Base-by-base conservation (phyloP, 2,329 filamentous ascomycete species). In the Fusarium ambrosium region DNA sequence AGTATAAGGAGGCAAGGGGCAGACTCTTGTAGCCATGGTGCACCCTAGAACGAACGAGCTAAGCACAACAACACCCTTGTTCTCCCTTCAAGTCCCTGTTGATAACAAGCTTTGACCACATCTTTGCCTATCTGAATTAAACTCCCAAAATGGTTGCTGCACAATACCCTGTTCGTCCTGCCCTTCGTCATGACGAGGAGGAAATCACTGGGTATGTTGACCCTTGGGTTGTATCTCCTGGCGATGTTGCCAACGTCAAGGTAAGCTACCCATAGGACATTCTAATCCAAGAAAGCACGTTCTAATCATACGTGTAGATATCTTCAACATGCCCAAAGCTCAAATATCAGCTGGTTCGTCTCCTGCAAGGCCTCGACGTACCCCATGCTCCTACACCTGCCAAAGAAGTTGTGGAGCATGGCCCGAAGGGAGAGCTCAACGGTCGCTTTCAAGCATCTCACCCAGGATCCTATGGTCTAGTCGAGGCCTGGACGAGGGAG, bases 151-250 rank as follows among this genome's bases (percentile, higher is more conserved):
- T 53, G 61, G 32, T 27, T 58, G 48, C 48, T 27, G 10, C 22
- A 43, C 36, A 64, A 5, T 58, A 64, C 24, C 51, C 51, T 22
- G 51, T 58, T 7, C 32, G 62, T 24, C 62, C 48, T 24, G 39
- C 22, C 18, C 36, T 64, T 20, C 62, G 34, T 8, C 36, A 62
- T 1, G 43, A 66, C 14, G 63, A 61, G 34, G 58, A 69, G 8
- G 68, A 70, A 34, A 70, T 70, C 20, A 70, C 53, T 9, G 69
- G 69, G 8, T 68, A 68, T 37, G 61, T 65, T 13, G 69, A 68
- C 11, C 61, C 69, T 34, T 68, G 65, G 55, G 22, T 59, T 18
- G 34, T 59, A 1, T 59, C 55, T 18, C 55, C 55, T 13, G 55
- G 34, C 3, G 55, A 39, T 10, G 34, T 59, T 18, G 55, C 55